Percentiles rank a stretch among this genome's conserved stretches.
Evolutionary conservation across 2,329 filamentous ascomycete genomes (phyloP).

Genomic region (Coniella vitis): DNA sequence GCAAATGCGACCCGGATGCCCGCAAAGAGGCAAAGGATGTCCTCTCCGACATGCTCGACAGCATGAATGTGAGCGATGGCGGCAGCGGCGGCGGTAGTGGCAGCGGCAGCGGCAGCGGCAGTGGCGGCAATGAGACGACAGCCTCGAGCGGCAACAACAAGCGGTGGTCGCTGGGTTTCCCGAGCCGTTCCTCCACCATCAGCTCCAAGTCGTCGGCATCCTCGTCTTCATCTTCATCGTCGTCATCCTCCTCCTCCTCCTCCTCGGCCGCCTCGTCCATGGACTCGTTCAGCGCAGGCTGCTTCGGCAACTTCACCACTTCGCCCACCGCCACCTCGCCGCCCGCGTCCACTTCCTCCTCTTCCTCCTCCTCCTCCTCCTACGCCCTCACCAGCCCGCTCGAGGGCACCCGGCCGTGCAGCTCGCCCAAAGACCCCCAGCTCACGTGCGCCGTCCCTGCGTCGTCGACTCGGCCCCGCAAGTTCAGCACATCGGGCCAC

Average conservation of each 20-base stretch:
- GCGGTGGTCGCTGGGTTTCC: neutral
- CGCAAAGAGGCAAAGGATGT: slow-evolving; percentile 14
- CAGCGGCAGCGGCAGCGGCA: neutral
- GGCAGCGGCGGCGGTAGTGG: slow-evolving; percentile 6
- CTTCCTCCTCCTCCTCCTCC: too few relatives aligned
- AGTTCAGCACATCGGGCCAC: slow-evolving; percentile 16
- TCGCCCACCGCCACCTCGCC: slow-evolving; percentile 7
- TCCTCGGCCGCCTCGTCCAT: too few relatives aligned
- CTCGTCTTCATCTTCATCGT: too few relatives aligned
- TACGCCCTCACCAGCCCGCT: neutral
- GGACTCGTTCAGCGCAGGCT: neutral
- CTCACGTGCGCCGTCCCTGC: neutral
- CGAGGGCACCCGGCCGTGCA: slow-evolving; percentile 1
- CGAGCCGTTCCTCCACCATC: slow-evolving; percentile 11
- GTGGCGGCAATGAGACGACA: too few relatives aligned
- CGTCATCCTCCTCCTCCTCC: too few relatives aligned
- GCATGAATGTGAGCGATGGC: slow-evolving; percentile 13
- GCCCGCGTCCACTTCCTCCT: too few relatives aligned
- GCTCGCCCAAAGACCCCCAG: slow-evolving; percentile 3
- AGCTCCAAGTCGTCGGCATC: slow-evolving; percentile 7
- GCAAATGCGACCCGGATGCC: slow-evolving; percentile 13
- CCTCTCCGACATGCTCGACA: slow-evolving; percentile 12
- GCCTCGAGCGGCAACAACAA: neutral
- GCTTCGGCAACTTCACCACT: slow-evolving; percentile 4
- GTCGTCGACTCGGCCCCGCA: slow-evolving; percentile 3